These are phyloP conservation scores for Wallacemonas rigidus DNA, from an alignment of 208 protist genomes.

Conservation along the genomic window DNA sequence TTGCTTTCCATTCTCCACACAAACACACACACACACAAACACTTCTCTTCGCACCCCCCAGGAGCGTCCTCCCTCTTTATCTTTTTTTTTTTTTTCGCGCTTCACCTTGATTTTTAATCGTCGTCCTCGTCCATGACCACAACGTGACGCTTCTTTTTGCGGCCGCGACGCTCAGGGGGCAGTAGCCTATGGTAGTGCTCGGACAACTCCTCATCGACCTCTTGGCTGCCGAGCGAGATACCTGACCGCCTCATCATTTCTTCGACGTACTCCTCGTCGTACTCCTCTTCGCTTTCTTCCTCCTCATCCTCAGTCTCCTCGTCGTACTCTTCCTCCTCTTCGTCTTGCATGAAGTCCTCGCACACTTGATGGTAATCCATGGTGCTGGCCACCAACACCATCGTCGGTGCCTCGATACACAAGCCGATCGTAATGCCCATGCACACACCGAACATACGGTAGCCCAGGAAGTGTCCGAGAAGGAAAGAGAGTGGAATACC, in stretches of 20 bases:
- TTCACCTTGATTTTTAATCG: constrained; percentile 22
- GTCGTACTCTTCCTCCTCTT: constrained; percentile 57
- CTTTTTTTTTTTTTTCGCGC: not conserved
- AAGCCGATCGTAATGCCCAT: constrained; percentile 78
- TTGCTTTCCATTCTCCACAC: no score
- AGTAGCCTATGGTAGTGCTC: constrained; percentile 54
- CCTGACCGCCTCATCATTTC: constrained; percentile 81
- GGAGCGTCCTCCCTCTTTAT: not conserved
- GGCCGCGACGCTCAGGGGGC: constrained; percentile 40
- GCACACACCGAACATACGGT: constrained; percentile 69
- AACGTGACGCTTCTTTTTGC: constrained; percentile 20
- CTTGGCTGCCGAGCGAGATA: constrained; percentile 41
- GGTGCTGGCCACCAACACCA: constrained; percentile 56
- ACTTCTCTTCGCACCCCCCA: no score
- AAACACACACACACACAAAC: no score
- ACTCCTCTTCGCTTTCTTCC: constrained; percentile 49
- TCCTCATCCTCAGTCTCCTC: constrained; percentile 47
- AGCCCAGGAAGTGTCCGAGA: constrained; percentile 57
- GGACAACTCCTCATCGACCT: constrained; percentile 30
- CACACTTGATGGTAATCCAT: constrained; percentile 72
- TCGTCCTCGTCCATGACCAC: constrained; percentile 32
- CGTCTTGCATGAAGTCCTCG: constrained; percentile 60
- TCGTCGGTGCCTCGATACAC: constrained; percentile 77
- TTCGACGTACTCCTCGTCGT: constrained; percentile 64
- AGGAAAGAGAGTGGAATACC: constrained; percentile 69